Evolutionary conservation across 1,284 basidiomycete species (phyloP).

Genomic region (Vanrija sp.): DNA sequence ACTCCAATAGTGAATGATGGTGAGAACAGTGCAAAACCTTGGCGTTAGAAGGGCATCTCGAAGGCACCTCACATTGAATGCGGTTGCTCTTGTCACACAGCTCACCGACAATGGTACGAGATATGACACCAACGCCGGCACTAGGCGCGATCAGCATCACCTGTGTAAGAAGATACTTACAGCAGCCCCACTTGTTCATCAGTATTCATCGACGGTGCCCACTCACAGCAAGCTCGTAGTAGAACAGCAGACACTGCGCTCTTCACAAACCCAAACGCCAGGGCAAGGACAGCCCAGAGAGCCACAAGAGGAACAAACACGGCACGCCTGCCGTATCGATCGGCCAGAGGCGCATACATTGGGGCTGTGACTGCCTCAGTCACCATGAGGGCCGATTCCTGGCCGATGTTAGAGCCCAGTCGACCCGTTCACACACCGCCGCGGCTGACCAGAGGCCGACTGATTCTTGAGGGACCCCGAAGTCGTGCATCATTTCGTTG

Average conservation of each 20-base stretch:
- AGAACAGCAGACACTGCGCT: slow-evolving; percentile 21
- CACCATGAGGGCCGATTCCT: slow-evolving; percentile 39
- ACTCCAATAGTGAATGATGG: slow-evolving; percentile 35
- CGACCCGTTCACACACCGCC: slow-evolving; percentile 23
- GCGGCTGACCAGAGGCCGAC: slow-evolving; percentile 38
- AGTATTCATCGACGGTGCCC: too few relatives aligned
- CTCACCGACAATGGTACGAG: slow-evolving; percentile 39
- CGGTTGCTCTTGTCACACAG: slow-evolving; percentile 39
- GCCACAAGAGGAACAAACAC: slow-evolving; percentile 25
- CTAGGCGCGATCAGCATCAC: too few relatives aligned
- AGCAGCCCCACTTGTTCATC: slow-evolving; percentile 31
- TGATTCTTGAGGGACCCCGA: slow-evolving; percentile 34
- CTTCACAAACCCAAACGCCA: slow-evolving; percentile 21
- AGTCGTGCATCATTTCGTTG: slow-evolving; percentile 38
- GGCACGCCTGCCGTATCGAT: slow-evolving; percentile 30
- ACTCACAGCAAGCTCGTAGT: slow-evolving; percentile 28
- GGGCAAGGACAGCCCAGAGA: slow-evolving; percentile 21
- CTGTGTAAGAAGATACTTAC: too few relatives aligned
- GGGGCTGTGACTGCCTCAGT: slow-evolving; percentile 38
- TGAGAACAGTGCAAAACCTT: slow-evolving; percentile 38
- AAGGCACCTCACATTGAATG: slow-evolving; percentile 23
- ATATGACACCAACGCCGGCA: slow-evolving; percentile 38
- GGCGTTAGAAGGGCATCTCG: not conserved
- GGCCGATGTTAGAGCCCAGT: not conserved
- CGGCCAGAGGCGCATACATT: slow-evolving; percentile 33